Base-by-base conservation (phyloP, 2,329 filamentous ascomycete species). In the Leptographium wingfieldii region DNA sequence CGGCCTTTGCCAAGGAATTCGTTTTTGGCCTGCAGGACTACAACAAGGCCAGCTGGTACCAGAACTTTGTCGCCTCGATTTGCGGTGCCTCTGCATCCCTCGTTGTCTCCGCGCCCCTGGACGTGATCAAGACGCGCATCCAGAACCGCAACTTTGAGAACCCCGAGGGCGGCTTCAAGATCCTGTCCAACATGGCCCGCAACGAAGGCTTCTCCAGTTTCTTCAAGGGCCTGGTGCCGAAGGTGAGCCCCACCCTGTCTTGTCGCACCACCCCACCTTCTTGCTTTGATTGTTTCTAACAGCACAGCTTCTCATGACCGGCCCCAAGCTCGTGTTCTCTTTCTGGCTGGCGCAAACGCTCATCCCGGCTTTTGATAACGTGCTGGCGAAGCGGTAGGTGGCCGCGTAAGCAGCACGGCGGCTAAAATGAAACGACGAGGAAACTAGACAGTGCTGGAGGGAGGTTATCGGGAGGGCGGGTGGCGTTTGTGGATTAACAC, bases 331-430 rank as follows among this genome's bases (percentile, higher is more conserved):
- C 63, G 94, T 97, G 64, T 99, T 99, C 80, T 96, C 92, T 63
- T 99, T 99, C 85, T 99, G 94, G 94, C 84, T 99, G 71, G 94
- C 94, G 61, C 94, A 99, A 80, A 97, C 94, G 35, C 80, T 99
- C 69, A 99, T 99, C 71, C 94, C 94, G 57, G 87, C 91, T 48
- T 97, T 97, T 73, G 89, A 84, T 67, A 71, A 56, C 11, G 59
- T 62, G 16, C 57, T 64, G 33, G 27, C 40, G 43, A 65, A 65
- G 63, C 61, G 60, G 59, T 65, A 57, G 22, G 25, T 4, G 35
- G 33, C 25, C 52, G 52, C 33, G 33, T 35, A 27, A 29, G 38
- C 27, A 7, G 16, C 38, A 52, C 40, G 5, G 43, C 33, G 25
- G n/a, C 10, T 52, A 16, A 49, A 53, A 22, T 6, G 31, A 49